Base-by-base conservation (phyloP, 2,329 filamentous ascomycete species). In the Cladosporium oxysporum region DNA sequence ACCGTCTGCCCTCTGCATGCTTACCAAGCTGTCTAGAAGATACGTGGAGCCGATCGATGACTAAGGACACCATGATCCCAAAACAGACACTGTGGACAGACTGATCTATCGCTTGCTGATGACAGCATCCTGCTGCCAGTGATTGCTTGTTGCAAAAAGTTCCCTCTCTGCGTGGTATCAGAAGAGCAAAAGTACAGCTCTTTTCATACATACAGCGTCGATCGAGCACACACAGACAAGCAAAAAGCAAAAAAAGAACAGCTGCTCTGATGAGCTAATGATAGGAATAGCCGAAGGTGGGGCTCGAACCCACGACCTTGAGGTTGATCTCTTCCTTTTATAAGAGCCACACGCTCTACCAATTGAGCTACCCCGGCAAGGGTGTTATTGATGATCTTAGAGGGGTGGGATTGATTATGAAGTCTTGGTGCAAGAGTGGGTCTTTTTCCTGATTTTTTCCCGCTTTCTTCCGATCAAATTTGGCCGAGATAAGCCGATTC, bases 291-390 rank as follows among this genome's bases (percentile, higher is more conserved):
- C 69, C 69, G 69, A 71, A 71, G 69, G 70, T 65, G 69, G 69
- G 69, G 70, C 67, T 69, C 68, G 69, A 68, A 70, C 69, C 69
- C 69, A 65, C 69, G 68, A 69, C 69, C 69, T 71, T 71, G 68
- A 71, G 69, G 68, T 71, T 77, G 44, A 63, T 63, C 61, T 63
- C 50, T 63, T 47, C 57, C 31, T 26, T 31, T 52, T 26, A 52
- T 62, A 52, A 82, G 80, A 82, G 80, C 79, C 80, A 80, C 80
- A 82, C 80, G 80, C 80, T 82, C 80, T 82, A 79, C 80, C 80
- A 79, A 82, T 82, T 82, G 81, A 83, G 81, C 80, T 82, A 82
- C 78, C 79, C 80, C 76, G 76, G 80, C 80, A 33, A 57, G 33
- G 61, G 61, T 57, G 44, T 63, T 35, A 26, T 26, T 28, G 21